Base-by-base conservation (phyloP, 352 stramenopile genomes). In the Globisporangium acanthophoron region DNA sequence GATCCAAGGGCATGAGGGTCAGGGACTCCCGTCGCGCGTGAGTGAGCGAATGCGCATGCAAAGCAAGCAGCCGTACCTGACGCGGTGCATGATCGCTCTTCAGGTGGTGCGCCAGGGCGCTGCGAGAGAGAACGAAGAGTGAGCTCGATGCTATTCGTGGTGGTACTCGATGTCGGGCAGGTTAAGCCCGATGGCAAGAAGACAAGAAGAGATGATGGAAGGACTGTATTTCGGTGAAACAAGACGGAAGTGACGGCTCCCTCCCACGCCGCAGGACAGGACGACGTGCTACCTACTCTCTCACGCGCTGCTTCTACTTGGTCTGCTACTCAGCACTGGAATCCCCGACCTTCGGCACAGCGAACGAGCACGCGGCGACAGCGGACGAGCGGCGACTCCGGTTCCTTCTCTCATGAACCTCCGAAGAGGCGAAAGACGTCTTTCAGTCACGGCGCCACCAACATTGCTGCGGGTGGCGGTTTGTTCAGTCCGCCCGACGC, bases 401-500 rank as follows among this genome's bases (percentile, higher is more conserved):
- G 65, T 52, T 66, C 18, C 65, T 75, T 87, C 78, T 90, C 80
- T 90, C 80, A 81, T 80, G 47, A 27, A 76, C 65, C 74, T 70
- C 71, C 59, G 52, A 73, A 61, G 72, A 78, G 74, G 69, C 55
- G 57, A 67, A 62, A 83, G 58, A 87, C 78, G 78, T 88, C 78
- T 91, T 72, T 88, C 78, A 70, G 76, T 88, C 80, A 91, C 77
- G 67, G 72, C 79, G 61, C 61, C 48, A 64, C 78, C 74, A 86
- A 88, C 80, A 87, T 91, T 87, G 67, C 80, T 87, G 80, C 78
- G 78, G 76, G 71, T 79, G 65, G 67, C 65, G 67, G 75, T 88
- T 86, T 80, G 73, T 80, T 92, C 79, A 92, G 82, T 88, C 82
- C 82, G 82, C 80, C 82, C 82, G 82, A 92, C 82, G 82, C 82